phyloP scores from a whole-genome alignment of 129 eudicot species.

The Gnaphalium uliginosum region DNA sequence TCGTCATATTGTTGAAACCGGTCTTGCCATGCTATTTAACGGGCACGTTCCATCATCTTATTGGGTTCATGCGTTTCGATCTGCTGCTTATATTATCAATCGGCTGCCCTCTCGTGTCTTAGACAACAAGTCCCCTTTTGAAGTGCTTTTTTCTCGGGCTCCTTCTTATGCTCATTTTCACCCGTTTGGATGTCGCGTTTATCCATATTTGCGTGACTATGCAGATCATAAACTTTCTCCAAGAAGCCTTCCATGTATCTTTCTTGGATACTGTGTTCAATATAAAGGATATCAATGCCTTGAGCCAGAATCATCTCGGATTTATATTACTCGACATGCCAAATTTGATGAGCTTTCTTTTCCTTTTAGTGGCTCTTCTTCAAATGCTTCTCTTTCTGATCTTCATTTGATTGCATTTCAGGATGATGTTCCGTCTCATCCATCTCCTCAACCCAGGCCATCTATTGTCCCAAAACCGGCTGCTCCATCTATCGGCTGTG shows the following conservation, averaged over 20 bases:
- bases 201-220: background rate
- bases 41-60: background rate
- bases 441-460: no score
- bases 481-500: no score
- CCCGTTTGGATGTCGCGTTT: background rate
- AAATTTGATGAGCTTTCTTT: no score
- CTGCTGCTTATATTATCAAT: conserved; percentile 3
- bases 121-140: conserved; percentile 9
- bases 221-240: background rate
- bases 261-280: no score
- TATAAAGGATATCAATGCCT: no score
- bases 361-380: no score
- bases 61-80: conserved; percentile 9
- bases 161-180: background rate
- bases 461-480: no score
- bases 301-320: no score
- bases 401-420: rapidly evolving
- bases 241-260: no score
- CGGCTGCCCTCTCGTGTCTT: background rate
- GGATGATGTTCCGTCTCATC: no score
- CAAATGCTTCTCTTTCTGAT: no score
- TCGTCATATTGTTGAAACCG: background rate
- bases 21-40: background rate
- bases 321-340: no score
- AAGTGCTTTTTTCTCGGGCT: background rate